These are phyloP conservation scores for Quercus mongolica DNA, from an alignment of 306 rosid species.

Conservation along the genomic window DNA sequence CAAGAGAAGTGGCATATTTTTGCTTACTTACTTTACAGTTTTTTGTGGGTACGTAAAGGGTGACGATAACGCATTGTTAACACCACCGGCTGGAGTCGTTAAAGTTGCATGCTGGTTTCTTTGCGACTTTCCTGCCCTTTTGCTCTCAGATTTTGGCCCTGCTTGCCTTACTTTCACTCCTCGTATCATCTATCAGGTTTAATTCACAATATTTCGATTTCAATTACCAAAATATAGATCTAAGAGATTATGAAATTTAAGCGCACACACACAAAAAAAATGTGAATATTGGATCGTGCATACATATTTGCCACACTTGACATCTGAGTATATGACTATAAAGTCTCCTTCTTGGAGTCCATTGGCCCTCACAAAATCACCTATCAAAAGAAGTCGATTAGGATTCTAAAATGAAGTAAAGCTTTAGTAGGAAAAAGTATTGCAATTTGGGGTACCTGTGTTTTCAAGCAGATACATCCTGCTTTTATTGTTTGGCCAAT, in stretches of 20 bases:
- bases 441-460: slow-evolving; percentile 54
- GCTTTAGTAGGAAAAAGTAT: too few relatives aligned
- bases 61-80: slow-evolving; percentile 36
- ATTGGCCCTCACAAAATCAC: slow-evolving; percentile 96
- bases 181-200: slow-evolving; percentile 65
- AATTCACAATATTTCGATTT: background rate
- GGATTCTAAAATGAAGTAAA: background rate
- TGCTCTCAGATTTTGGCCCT: slow-evolving; percentile 61
- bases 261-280: background rate
- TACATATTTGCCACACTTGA: slow-evolving; percentile 88
- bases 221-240: background rate
- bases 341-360: slow-evolving; percentile 99
- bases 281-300: background rate
- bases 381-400: slow-evolving; percentile 22
- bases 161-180: slow-evolving; percentile 92
- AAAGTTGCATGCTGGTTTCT: slow-evolving; percentile 57
- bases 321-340: slow-evolving; percentile 89
- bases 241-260: background rate
- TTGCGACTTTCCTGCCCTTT: slow-evolving; percentile 63
- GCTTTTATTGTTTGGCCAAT: slow-evolving; percentile 99
- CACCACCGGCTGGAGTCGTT: slow-evolving; percentile 23
- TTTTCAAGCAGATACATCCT: slow-evolving; percentile 99
- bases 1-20: slow-evolving; percentile 16
- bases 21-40: slow-evolving; percentile 9
- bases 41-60: slow-evolving; percentile 10